Evolutionary conservation across 164 flowering plant species (phyloP).

Genomic region (Aristolochia californica): DNA sequence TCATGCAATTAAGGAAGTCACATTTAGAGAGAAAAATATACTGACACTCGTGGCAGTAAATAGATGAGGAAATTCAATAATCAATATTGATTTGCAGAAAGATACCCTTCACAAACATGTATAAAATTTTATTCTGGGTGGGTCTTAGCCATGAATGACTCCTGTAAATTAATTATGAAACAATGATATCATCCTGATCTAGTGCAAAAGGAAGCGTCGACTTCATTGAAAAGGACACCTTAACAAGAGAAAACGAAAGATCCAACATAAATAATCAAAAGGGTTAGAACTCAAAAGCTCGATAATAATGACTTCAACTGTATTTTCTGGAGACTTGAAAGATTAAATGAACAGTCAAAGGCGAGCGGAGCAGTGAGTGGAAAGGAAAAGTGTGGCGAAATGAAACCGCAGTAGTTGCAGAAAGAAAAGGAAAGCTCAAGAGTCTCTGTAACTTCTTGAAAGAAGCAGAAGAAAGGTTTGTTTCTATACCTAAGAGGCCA

Average conservation of each 20-base stretch:
- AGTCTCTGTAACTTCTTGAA: background rate
- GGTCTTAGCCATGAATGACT: too few species aligned
- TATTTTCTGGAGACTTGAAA: background rate
- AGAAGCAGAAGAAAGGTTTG: background rate
- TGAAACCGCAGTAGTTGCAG: background rate
- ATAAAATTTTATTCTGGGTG: too few species aligned
- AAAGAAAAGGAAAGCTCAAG: background rate
- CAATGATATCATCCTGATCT: too few species aligned
- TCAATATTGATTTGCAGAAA: background rate
- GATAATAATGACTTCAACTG: background rate
- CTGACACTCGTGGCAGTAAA: too few species aligned
- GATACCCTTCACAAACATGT: background rate
- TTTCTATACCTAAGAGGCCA: constrained; percentile 36
- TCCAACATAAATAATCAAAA: too few species aligned
- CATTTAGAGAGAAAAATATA: background rate
- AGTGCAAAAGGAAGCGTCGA: too few species aligned
- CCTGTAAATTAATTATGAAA: too few species aligned
- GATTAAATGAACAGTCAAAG: background rate
- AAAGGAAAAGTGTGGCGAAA: background rate
- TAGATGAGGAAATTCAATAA: background rate
- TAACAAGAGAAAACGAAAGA: too few species aligned
- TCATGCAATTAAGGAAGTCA: background rate
- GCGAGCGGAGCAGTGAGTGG: background rate
- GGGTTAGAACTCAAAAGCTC: background rate
- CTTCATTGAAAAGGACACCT: too few species aligned